phyloP scores from a whole-genome alignment of 2,329 filamentous ascomycete species.

The Botryotinia convoluta region DNA sequence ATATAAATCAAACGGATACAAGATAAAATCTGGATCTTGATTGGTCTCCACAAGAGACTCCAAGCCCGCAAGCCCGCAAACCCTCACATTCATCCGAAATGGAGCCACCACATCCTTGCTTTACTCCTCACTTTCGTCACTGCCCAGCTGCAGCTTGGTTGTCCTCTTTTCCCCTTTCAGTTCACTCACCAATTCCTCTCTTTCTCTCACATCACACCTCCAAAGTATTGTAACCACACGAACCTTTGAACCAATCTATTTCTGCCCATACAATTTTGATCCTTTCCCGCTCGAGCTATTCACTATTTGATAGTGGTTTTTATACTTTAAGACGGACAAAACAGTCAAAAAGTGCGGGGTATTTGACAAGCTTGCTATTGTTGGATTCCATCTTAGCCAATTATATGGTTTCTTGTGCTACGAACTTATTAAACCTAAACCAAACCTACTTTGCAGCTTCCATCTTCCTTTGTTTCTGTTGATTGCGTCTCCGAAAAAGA shows the following conservation, averaged over 20 bases:
- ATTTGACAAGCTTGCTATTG: slow-evolving; percentile 10
- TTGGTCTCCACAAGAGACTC: slow-evolving; percentile 11
- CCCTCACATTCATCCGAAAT: slow-evolving; percentile 11
- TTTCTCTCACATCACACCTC: background rate
- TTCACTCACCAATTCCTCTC: background rate
- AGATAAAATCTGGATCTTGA: background rate
- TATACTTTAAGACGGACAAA: background rate
- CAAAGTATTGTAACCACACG: slow-evolving; percentile 6
- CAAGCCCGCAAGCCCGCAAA: background rate
- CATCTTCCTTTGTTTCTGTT: slow-evolving; percentile 18
- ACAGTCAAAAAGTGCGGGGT: slow-evolving; percentile 18
- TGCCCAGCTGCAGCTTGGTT: background rate
- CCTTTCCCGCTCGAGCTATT: background rate
- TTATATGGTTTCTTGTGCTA: slow-evolving; percentile 11
- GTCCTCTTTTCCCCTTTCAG: background rate
- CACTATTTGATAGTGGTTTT: background rate
- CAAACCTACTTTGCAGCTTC: slow-evolving; percentile 16
- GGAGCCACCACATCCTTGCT: slow-evolving; percentile 2
- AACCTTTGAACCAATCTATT: background rate
- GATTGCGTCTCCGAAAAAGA: slow-evolving; percentile 4
- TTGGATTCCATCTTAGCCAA: slow-evolving; percentile 3
- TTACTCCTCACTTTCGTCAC: slow-evolving; percentile 11
- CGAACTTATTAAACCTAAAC: background rate
- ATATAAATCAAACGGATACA: background rate
- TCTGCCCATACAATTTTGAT: background rate